These are phyloP conservation scores for Leccinum longicurvipes DNA, from an alignment of 768 basidiomycete species.

Conservation along the genomic window DNA sequence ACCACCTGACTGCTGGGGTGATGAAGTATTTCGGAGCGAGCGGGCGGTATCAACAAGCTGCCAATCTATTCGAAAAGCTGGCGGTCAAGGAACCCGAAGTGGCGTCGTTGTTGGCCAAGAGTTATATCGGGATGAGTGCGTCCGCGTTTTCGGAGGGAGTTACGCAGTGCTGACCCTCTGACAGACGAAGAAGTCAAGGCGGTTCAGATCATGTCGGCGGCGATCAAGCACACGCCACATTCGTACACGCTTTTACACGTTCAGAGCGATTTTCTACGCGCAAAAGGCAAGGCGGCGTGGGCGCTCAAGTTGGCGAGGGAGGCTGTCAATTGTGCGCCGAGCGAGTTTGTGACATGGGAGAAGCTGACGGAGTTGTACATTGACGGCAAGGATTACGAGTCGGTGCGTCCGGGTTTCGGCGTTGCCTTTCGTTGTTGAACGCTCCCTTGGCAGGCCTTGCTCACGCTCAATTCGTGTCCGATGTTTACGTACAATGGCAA, in stretches of 20 bases:
- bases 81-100: conserved; percentile 86
- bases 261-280: conserved; percentile 90
- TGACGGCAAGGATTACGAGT: conserved; percentile 83
- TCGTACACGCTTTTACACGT: conserved; percentile 93
- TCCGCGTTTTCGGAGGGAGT: background rate
- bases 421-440: background rate
- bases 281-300: conserved; percentile 83
- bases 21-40: conserved; percentile 97
- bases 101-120: conserved; percentile 77
- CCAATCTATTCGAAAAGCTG: conserved; percentile 92
- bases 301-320: conserved; percentile 88
- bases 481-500: conserved; percentile 99
- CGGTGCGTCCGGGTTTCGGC: conserved; percentile 30
- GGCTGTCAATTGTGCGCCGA: conserved; percentile 97
- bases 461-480: conserved; percentile 97
- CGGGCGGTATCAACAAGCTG: conserved; percentile 80
- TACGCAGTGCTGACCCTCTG: background rate
- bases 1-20: conserved; percentile 91
- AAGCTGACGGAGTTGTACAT: conserved; percentile 95
- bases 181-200: conserved; percentile 98
- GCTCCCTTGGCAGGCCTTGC: conserved; percentile 50
- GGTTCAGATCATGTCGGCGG: conserved; percentile 85
- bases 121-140: conserved; percentile 98
- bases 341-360: conserved; percentile 99
- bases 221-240: conserved; percentile 82